Base-by-base conservation (phyloP, 1,284 basidiomycete species). In the Sporisorium iseilematis-ciliati region DNA sequence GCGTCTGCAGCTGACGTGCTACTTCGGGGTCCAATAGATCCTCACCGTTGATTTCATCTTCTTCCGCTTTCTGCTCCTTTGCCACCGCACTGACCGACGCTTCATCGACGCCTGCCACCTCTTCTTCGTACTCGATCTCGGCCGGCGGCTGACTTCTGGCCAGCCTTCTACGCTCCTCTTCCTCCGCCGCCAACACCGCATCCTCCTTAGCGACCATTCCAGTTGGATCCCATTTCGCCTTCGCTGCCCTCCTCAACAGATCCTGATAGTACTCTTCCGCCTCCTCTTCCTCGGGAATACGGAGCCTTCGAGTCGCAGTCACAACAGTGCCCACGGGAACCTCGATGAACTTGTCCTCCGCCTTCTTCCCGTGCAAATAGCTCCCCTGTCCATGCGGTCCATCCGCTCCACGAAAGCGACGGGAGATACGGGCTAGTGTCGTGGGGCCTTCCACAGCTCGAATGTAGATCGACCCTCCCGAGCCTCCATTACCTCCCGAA, bases 241-340 rank as follows among this genome's bases (percentile, higher is more conserved):
- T 74, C 1, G 63, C 67, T 10, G 75, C 70, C 3, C 69, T 38
- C 25, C 56, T 48, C 38, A 79, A 49, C 49, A 82, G 51, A 33
- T 78, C 70, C n/a, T 58, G 43, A 10, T 81, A 63, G 51, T 83
- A 83, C 38, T 74, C 67, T 33, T 67, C 64, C n/a, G 57, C 69
- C 43, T 71, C 64, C 20, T 65, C 65, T 26, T 77, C 71, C 23
- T 79, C 79, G 4, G 66, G 65, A 38, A 78, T 76, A 29, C 57
- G 40, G 12, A 70, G 58, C 0, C 73, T 51, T 2, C 70, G 51
- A 0, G 73, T 65, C 1, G 80, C 78, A n/a, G 71, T 75, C 25
- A 83, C 82, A 1, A 84, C 81, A 3, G 84, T 85, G 7, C 84
- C 84, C 4, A 84, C 81, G 21, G 84, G 84, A 8, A 85, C 83